Conservation (phyloP, 116 monocot genomes). For the Cymodocea nodosa region DNA sequence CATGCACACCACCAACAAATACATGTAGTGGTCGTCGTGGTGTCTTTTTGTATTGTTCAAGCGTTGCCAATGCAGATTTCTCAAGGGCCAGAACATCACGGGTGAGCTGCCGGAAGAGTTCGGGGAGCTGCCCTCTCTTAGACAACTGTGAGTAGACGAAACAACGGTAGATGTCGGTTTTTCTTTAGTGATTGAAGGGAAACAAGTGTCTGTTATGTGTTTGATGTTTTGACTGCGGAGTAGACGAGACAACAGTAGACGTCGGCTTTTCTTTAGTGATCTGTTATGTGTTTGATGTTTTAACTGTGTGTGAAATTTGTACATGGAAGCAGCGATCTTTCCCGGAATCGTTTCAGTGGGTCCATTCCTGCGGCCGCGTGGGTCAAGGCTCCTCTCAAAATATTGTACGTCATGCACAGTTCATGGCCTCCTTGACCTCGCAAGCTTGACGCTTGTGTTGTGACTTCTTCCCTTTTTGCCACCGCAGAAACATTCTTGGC, state of each 20-base stretch:
- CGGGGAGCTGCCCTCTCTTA: conserved; percentile 16
- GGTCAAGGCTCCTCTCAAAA: conserved; percentile 23
- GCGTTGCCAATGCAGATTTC: conserved; percentile 4
- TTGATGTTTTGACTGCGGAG: background rate
- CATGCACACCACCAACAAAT: no score
- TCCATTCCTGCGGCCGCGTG: conserved; percentile 31
- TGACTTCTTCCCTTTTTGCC: background rate
- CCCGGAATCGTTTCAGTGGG: conserved; percentile 39
- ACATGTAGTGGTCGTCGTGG: no score
- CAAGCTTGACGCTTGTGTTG: background rate
- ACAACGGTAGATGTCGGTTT: background rate
- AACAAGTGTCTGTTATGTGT: background rate
- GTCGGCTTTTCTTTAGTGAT: no score
- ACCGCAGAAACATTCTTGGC: conserved; percentile 6
- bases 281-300: background rate
- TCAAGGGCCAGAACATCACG: conserved; percentile 20
- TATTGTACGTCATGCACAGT: conserved; percentile 17
- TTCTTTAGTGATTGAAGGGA: no score
- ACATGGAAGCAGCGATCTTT: conserved; percentile 24
- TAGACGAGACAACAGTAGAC: background rate
- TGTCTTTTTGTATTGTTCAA: background rate
- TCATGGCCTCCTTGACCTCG: no score
- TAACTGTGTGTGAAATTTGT: background rate
- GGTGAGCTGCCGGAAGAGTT: conserved; percentile 34
- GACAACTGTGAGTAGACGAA: background rate